phyloP scores from a whole-genome alignment of 805 yeast species.

The Candida hungchunana region DNA sequence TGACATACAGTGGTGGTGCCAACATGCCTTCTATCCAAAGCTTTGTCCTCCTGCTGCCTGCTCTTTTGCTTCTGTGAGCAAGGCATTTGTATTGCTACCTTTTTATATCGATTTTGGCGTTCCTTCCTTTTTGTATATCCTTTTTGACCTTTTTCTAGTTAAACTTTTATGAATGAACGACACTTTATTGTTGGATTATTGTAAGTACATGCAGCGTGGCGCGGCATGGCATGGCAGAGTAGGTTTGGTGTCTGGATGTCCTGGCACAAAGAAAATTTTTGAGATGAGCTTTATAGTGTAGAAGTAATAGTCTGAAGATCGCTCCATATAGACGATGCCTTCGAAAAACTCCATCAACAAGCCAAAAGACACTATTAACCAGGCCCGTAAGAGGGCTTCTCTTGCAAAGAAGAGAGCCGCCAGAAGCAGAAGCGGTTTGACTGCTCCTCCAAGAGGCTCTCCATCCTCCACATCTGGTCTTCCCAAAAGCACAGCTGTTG shows the following conservation, averaged over 20 bases:
- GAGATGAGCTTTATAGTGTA: slow-evolving; percentile 9
- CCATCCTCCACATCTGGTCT: slow-evolving; percentile 37
- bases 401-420: slow-evolving; percentile 54
- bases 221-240: not conserved
- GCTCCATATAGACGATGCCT: slow-evolving; percentile 59
- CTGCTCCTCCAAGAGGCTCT: slow-evolving; percentile 44
- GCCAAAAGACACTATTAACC: slow-evolving; percentile 57
- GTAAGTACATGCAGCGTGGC: not conserved
- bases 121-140: not conserved
- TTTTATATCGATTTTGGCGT: too few relatives aligned
- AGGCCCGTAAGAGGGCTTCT: slow-evolving; percentile 45
- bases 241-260: too few relatives aligned
- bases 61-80: slow-evolving; percentile 7
- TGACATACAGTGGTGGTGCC: slow-evolving; percentile 6
- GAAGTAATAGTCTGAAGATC: too few relatives aligned
- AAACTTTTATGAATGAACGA: slow-evolving; percentile 2
- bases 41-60: slow-evolving; percentile 6
- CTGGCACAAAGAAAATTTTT: slow-evolving; percentile 9
- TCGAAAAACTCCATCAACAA: slow-evolving; percentile 78
- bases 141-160: not conserved
- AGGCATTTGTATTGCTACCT: not conserved
- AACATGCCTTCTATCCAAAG: not conserved
- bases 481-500: slow-evolving; percentile 38
- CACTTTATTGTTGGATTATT: not conserved
- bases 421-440: slow-evolving; percentile 38